Conservation (phyloP, 2,329 filamentous ascomycete species). For the Beauveria bassiana region DNA sequence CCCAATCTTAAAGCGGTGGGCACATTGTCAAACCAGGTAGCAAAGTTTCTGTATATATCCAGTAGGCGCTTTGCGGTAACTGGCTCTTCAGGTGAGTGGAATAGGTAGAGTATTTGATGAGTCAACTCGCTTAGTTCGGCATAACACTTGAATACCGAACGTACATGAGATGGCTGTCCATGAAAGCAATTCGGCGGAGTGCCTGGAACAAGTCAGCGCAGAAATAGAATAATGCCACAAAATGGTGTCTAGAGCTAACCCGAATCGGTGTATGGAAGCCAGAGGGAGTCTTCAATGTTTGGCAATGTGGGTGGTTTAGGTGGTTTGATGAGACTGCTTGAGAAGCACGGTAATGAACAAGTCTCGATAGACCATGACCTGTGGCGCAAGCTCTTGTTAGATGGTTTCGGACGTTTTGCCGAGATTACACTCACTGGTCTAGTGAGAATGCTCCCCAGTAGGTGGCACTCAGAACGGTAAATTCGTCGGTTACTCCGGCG, state of each 20-base stretch:
- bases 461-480: conserved; percentile 49
- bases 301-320: conserved; percentile 53
- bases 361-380: conserved; percentile 59
- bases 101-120: conserved; percentile 60
- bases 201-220: conserved; percentile 25
- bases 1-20: conserved; percentile 57
- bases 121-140: conserved; percentile 67
- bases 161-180: conserved; percentile 58
- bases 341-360: conserved; percentile 52
- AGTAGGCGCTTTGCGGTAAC: conserved; percentile 58
- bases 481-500: conserved; percentile 40
- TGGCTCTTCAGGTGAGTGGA: conserved; percentile 60
- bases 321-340: conserved; percentile 44
- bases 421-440: conserved; percentile 45
- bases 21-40: conserved; percentile 61
- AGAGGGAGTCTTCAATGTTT: conserved; percentile 51
- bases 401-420: too few relatives aligned
- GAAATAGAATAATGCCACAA: neutral
- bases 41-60: conserved; percentile 57
- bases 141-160: conserved; percentile 60
- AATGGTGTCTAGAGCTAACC: neutral
- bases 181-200: conserved; percentile 46
- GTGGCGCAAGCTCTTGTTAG: neutral
- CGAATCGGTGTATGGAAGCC: conserved; percentile 48
- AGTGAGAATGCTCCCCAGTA: conserved; percentile 57